Percentiles rank a stretch among this genome's conserved stretches.
These are phyloP conservation scores for Linnemannia zychae DNA, from an alignment of 192 early-diverging fungal genomes.

Conservation along the genomic window DNA sequence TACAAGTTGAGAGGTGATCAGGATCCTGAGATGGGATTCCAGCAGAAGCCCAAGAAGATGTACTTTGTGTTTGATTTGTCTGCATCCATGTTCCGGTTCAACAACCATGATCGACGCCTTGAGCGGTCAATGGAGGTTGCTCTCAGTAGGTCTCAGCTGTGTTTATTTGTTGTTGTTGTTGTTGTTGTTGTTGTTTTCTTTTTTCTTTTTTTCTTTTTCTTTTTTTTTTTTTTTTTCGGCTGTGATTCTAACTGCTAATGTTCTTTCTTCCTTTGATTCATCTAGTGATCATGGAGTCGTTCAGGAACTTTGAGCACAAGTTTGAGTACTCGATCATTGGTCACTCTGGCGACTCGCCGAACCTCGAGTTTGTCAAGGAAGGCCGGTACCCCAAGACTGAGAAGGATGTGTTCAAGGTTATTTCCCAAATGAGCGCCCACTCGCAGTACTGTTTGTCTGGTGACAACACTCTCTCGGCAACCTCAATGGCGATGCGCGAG, in stretches of 20 bases:
- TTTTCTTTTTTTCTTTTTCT: no score
- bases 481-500: constrained; percentile 73
- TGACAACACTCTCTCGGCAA: constrained; percentile 82
- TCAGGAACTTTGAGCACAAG: constrained; percentile 83
- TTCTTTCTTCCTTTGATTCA: not conserved
- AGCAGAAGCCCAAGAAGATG: constrained; percentile 82
- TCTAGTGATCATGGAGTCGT: constrained; percentile 83
- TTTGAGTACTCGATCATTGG: constrained; percentile 83
- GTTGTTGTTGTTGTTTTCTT: not conserved
- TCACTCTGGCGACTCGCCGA: constrained; percentile 82
- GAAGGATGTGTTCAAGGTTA: constrained; percentile 77
- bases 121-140: constrained; percentile 75
- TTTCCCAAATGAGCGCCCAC: constrained; percentile 82
- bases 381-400: constrained; percentile 84
- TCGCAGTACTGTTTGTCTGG: constrained; percentile 86
- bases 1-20: constrained; percentile 88
- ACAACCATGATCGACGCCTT: constrained; percentile 71
- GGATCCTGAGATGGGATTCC: constrained; percentile 75
- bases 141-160: constrained; percentile 61
- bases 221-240: not conserved
- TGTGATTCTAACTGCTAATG: not conserved
- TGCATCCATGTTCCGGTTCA: constrained; percentile 78
- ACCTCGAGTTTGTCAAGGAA: constrained; percentile 77
- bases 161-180: not conserved
- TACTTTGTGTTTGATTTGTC: constrained; percentile 86